Evolutionary conservation across 192 early-diverging fungal species (phyloP), one percentile per base, ranked within the genome.

Genomic region (Rhizophagus prolifer): DNA sequence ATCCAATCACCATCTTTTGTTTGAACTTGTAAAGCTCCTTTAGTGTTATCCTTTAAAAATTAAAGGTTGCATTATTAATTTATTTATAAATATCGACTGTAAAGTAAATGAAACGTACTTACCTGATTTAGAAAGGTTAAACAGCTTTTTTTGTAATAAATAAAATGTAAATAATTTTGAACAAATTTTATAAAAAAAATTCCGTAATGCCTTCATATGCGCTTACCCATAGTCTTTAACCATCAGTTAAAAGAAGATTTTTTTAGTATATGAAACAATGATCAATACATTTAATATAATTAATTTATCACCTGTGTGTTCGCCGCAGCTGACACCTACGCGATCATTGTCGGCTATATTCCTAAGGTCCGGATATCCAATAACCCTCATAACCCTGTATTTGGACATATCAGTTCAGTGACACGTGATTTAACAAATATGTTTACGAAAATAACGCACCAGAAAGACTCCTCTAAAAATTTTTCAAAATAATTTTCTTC

Each of bases 1-100:
- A 89, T 88, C 82, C 87, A 89, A 28, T 81, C 74, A 3, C 86
- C 86, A 28, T 74, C 70, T 65, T 77, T 81, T 59, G 76, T 66
- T 64, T 74, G 47, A 31, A 89, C 88, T 77, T 89, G 85, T 1
- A 89, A 70, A 10, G 88, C 84, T 66, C 79, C 84, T 59, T 80
- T 79, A 0, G 80, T 84, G 21, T 62, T 75, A 80, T 89, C 88
- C 72, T 79, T 36, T 65, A n/a, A n/a, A 63, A 58, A 46, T 28
- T 16, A 74, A 62, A 62, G 19, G 21, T 62, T 13, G 25, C 6
- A 28, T 70, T 25, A 70, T n/a, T n/a, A n/a, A n/a, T n/a, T n/a
- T 13, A 70, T 8, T 14, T 38, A 10, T 26, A 2, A 38, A 44
- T 10, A 14, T 4, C 14, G 28, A 30, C 13, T 30, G 10, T 30